A percentile compares a stretch with the other conserved stretches of the same genome.
Conservation (phyloP, 1,284 basidiomycete genomes). For the Cutaneotrichosporon dermatis region DNA sequence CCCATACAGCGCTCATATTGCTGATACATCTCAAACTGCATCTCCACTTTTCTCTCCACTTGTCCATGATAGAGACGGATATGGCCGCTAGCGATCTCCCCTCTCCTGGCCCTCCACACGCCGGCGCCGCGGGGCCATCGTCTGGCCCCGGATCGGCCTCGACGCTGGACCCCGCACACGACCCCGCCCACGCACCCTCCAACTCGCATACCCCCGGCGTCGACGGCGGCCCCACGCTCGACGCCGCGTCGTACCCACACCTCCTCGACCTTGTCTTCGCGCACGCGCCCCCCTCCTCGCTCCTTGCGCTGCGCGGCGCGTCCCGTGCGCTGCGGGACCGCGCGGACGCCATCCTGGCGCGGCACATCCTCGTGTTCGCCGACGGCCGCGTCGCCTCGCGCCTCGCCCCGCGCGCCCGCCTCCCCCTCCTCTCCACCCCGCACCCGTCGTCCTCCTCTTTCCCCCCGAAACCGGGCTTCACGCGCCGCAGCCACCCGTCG, state of each 20-base stretch:
- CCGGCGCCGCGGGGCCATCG: too few species aligned
- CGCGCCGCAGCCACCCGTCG: too few species aligned
- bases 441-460: too few species aligned
- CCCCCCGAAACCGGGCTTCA: neutral
- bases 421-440: neutral
- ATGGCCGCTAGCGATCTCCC: too few species aligned
- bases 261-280: slow-evolving; percentile 6
- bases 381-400: neutral
- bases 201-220: neutral
- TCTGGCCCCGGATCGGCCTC: too few species aligned
- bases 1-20: too few species aligned
- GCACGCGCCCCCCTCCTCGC: neutral
- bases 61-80: too few species aligned
- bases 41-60: too few species aligned
- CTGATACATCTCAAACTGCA: too few species aligned
- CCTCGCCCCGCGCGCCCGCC: neutral
- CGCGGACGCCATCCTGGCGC: neutral
- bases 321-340: neutral
- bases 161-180: too few species aligned
- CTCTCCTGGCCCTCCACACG: too few species aligned
- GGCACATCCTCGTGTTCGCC: neutral
- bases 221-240: neutral
- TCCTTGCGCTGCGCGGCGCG: slow-evolving; percentile 2
- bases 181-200: too few species aligned
- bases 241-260: slow-evolving; percentile 6